Conservation (phyloP, 768 basidiomycete genomes). For the Kwoniella mangroviensis region DNA sequence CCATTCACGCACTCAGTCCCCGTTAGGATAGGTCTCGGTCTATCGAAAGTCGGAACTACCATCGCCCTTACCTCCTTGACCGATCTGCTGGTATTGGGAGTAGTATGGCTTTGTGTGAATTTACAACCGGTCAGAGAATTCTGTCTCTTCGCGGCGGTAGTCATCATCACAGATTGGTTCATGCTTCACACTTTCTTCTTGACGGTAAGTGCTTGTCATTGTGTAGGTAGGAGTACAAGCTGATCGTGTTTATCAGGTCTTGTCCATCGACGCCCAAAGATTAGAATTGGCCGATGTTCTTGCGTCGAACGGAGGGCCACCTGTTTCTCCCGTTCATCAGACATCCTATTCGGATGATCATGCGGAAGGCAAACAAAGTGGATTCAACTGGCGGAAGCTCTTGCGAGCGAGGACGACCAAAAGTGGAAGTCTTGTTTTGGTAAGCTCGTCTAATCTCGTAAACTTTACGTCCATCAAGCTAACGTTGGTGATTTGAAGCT, state of each 20-base stretch:
- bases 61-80: constrained; percentile 90
- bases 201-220: constrained; percentile 63
- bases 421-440: constrained; percentile 49
- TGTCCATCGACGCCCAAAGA: constrained; percentile 94
- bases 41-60: constrained; percentile 85
- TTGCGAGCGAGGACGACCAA: constrained; percentile 46
- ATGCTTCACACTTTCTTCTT: constrained; percentile 94
- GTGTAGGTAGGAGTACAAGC: background rate
- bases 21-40: constrained; percentile 85
- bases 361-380: constrained; percentile 11
- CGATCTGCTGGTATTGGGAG: constrained; percentile 78
- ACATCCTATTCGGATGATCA: background rate
- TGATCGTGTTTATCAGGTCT: constrained; percentile 42
- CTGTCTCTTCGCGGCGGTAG: constrained; percentile 89
- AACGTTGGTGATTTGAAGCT: constrained; percentile 26
- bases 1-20: constrained; percentile 61
- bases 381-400: constrained; percentile 39
- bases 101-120: constrained; percentile 72
- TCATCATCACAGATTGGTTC: constrained; percentile 96
- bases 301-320: constrained; percentile 28
- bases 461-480: background rate
- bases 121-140: constrained; percentile 85
- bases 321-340: constrained; percentile 13
- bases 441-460: constrained; percentile 15
- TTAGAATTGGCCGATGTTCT: constrained; percentile 83